Percentiles rank a stretch among this genome's conserved stretches.
phyloP scores from a whole-genome alignment of 495 filamentous ascomycete genomes.

The Neurospora sp. region DNA sequence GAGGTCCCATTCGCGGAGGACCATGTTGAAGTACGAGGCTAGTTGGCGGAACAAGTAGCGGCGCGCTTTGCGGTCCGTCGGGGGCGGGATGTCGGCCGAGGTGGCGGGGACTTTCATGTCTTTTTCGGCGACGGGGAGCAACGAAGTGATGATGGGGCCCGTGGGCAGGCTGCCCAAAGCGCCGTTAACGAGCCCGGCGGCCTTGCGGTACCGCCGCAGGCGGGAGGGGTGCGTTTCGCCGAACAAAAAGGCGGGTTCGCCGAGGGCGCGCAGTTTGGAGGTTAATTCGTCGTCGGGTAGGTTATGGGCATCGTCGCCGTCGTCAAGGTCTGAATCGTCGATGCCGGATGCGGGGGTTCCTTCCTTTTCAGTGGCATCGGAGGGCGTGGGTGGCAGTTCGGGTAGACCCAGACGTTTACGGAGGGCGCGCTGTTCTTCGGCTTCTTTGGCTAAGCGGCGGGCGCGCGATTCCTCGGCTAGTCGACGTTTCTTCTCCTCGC shows the following conservation, averaged over 20 bases:
- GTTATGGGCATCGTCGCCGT: conserved; percentile 14
- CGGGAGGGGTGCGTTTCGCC: conserved; percentile 67
- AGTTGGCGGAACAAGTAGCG: conserved; percentile 75
- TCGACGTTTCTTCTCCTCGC: conserved; percentile 68
- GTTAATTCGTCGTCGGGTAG: conserved; percentile 63
- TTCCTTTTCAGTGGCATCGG: conserved; percentile 3
- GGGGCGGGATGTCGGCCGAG: conserved; percentile 45
- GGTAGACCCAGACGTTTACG: conserved; percentile 54
- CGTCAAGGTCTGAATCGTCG: conserved; percentile 37
- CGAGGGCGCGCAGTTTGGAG: conserved; percentile 54
- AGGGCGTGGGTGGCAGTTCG: conserved; percentile 43
- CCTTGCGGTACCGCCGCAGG: conserved; percentile 53
- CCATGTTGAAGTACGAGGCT: conserved; percentile 85
- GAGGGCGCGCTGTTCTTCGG: conserved; percentile 38
- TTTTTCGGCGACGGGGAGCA: conserved; percentile 65
- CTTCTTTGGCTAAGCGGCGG: conserved; percentile 62
- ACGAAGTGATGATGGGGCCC: conserved; percentile 54
- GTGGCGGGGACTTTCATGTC: conserved; percentile 72
- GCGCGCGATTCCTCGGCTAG: conserved; percentile 70
- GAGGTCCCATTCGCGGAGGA: conserved; percentile 75
- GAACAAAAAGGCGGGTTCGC: conserved; percentile 68
- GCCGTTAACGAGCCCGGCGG: conserved; percentile 24
- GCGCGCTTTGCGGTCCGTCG: conserved; percentile 42
- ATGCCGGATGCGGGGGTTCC: conserved; percentile 11
- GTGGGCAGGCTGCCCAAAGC: conserved; percentile 37